A percentile compares a stretch with the other conserved stretches of the same genome.
phyloP scores from a whole-genome alignment of 768 basidiomycete genomes.

The Tylopilus balloui region DNA sequence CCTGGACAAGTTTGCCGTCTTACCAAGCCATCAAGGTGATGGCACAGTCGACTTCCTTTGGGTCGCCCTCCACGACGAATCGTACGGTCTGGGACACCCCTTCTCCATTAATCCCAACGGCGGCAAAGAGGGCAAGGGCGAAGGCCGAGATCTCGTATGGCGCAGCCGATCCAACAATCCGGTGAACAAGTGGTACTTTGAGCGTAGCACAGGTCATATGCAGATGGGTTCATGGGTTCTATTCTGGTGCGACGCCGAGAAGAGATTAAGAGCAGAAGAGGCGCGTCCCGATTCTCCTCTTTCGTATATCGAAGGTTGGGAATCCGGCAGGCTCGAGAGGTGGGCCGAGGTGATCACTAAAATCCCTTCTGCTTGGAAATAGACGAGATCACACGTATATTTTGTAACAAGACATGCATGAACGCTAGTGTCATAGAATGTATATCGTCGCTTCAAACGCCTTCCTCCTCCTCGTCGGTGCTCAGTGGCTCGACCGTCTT shows the following conservation, averaged over 20 bases:
- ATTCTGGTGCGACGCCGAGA: slow-evolving; percentile 99
- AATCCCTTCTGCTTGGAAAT: slow-evolving; percentile 79
- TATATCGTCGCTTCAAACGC: background rate
- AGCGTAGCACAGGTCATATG: slow-evolving; percentile 87
- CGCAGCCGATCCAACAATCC: slow-evolving; percentile 89
- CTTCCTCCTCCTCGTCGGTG: background rate
- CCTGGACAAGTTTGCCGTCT: slow-evolving; percentile 97
- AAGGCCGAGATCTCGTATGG: slow-evolving; percentile 96
- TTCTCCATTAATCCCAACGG: slow-evolving; percentile 95
- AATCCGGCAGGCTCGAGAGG: slow-evolving; percentile 58
- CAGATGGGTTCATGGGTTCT: slow-evolving; percentile 84
- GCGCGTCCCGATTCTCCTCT: slow-evolving; percentile 59
- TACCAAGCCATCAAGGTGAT: slow-evolving; percentile 93
- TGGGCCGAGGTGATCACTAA: slow-evolving; percentile 68
- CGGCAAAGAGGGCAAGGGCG: slow-evolving; percentile 82
- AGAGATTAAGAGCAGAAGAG: slow-evolving; percentile 66
- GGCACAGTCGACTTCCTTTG: slow-evolving; percentile 99
- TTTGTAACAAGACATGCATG: slow-evolving; percentile 8
- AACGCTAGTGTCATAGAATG: background rate
- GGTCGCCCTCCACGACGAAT: slow-evolving; percentile 98
- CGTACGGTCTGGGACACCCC: slow-evolving; percentile 90
- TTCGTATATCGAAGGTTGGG: slow-evolving; percentile 74
- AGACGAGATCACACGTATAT: slow-evolving; percentile 15
- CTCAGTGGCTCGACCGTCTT: slow-evolving; percentile 27
- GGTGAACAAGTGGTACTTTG: slow-evolving; percentile 99